A percentile compares a stretch with the other conserved stretches of the same genome.
phyloP scores from a whole-genome alignment of 805 yeast species.

The Sugiyamaella valdiviana region DNA sequence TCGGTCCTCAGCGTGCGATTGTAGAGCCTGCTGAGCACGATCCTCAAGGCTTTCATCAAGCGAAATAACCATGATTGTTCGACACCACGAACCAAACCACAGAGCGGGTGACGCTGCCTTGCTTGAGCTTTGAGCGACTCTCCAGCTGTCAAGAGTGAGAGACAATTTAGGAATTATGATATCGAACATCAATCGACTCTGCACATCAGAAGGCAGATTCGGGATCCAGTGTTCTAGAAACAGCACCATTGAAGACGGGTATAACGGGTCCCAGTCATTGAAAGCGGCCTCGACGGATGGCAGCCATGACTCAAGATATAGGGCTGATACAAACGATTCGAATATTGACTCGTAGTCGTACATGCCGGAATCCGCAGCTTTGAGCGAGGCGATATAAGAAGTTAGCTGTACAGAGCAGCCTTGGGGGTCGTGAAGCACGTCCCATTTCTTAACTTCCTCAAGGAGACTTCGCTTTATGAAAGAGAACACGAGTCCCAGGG shows the following conservation, averaged over 20 bases:
- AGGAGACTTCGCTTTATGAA: neutral
- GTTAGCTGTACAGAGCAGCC: neutral
- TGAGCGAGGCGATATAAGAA: neutral
- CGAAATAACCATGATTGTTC: neutral
- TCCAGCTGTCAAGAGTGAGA: slow-evolving; percentile 36
- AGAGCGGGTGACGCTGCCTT: neutral
- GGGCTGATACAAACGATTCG: neutral
- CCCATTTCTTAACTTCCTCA: neutral
- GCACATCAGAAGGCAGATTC: slow-evolving; percentile 30
- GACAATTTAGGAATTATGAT: slow-evolving; percentile 37
- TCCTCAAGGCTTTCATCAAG: neutral
- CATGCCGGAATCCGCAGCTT: neutral
- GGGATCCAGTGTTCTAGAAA: slow-evolving; percentile 40
- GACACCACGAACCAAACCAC: neutral
- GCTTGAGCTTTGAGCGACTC: neutral
- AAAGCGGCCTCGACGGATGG: slow-evolving; percentile 28
- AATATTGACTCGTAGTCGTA: neutral
- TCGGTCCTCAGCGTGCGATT: neutral
- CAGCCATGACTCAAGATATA: slow-evolving; percentile 28
- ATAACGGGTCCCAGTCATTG: slow-evolving; percentile 35
- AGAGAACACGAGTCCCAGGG: neutral
- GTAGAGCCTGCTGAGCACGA: neutral
- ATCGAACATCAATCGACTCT: slow-evolving; percentile 28
- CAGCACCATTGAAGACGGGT: slow-evolving; percentile 37
- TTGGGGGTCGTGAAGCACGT: neutral